Conservation (phyloP, 2,329 filamentous ascomycete species). For the Colletotrichum tropicicola region DNA sequence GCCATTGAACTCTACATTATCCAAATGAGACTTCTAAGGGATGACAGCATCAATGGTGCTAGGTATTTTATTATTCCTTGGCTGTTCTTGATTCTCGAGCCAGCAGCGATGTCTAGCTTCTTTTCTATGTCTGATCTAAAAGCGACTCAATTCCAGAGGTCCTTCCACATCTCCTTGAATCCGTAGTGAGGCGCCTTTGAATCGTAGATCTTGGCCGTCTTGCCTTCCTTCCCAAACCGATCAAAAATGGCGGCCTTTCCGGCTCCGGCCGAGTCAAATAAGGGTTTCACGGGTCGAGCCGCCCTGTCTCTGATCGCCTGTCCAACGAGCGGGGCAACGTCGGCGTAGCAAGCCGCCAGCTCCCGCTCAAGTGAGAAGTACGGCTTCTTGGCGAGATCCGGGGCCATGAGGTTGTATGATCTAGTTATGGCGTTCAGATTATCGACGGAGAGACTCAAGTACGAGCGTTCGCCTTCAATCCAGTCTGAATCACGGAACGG, state of each 20-base stretch:
- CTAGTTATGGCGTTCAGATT: slow-evolving; percentile 83
- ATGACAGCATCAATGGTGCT: too few relatives aligned
- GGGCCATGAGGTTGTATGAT: slow-evolving; percentile 95
- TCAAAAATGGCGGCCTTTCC: slow-evolving; percentile 65
- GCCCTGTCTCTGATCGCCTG: slow-evolving; percentile 78
- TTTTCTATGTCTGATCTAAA: too few relatives aligned
- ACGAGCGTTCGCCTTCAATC: slow-evolving; percentile 76
- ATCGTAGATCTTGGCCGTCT: slow-evolving; percentile 74
- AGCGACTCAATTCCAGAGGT: slow-evolving; percentile 66
- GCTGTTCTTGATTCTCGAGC: too few relatives aligned
- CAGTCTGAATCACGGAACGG: slow-evolving; percentile 85
- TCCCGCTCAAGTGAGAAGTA: slow-evolving; percentile 89
- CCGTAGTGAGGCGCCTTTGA: slow-evolving; percentile 82
- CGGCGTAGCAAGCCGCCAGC: slow-evolving; percentile 81
- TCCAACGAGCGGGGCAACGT: slow-evolving; percentile 81
- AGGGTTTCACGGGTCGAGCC: slow-evolving; percentile 45
- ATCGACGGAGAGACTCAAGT: slow-evolving; percentile 78
- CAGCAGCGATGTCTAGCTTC: too few relatives aligned
- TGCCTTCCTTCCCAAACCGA: slow-evolving; percentile 60
- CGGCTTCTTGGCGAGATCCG: slow-evolving; percentile 89
- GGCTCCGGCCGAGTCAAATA: slow-evolving; percentile 41
- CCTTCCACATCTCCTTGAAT: slow-evolving; percentile 88
- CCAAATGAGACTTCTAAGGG: too few relatives aligned
- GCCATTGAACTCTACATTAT: too few relatives aligned
- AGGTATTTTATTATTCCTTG: background rate